These are phyloP conservation scores for Wickerhamomyces chambardii DNA, from an alignment of 805 yeast genomes.

Conservation along the genomic window DNA sequence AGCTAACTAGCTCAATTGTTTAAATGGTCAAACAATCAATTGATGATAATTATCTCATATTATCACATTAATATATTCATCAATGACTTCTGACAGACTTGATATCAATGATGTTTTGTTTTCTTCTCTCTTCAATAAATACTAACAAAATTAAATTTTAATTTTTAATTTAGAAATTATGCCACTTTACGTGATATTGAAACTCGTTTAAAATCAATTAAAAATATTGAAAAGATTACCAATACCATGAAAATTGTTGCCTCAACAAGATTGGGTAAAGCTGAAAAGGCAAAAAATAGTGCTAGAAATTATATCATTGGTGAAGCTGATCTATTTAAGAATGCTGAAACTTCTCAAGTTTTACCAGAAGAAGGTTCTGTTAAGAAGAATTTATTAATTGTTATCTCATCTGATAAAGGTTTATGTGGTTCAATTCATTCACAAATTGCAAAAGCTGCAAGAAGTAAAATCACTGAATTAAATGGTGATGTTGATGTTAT, in stretches of 20 bases:
- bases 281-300: slow-evolving; percentile 88
- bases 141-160: no score
- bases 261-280: slow-evolving; percentile 90
- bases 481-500: slow-evolving; percentile 65
- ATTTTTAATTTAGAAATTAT: slow-evolving; percentile 61
- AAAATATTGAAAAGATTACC: slow-evolving; percentile 98
- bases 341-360: slow-evolving; percentile 67
- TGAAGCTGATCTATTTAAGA: slow-evolving; percentile 68
- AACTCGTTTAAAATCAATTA: slow-evolving; percentile 94
- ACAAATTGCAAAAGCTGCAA: slow-evolving; percentile 84
- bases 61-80: no score
- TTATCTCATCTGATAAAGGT: slow-evolving; percentile 95
- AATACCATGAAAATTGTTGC: slow-evolving; percentile 99
- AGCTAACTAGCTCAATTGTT: no score
- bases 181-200: slow-evolving; percentile 99
- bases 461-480: slow-evolving; percentile 50
- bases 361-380: slow-evolving; percentile 28
- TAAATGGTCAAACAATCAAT: no score
- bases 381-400: slow-evolving; percentile 71
- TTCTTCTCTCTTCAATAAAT: background rate
- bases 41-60: no score
- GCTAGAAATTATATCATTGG: slow-evolving; percentile 80
- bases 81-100: no score
- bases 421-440: slow-evolving; percentile 98
- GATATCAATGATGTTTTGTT: no score